Percentiles rank a stretch among this genome's conserved stretches.
Conservation (phyloP, 345 rosid genomes). For the Eucalyptus marginata region DNA sequence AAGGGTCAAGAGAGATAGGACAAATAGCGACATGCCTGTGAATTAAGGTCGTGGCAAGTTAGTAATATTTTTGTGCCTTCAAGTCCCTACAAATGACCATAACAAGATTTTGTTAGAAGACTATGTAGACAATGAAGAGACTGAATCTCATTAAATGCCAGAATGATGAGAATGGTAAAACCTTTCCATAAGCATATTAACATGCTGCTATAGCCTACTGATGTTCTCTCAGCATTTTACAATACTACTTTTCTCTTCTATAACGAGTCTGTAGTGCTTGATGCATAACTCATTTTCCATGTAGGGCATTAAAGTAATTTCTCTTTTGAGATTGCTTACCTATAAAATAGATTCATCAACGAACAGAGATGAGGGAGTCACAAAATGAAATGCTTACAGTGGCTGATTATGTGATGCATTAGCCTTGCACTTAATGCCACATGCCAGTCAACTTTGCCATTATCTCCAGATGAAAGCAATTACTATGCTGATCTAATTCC, state of each 20-base stretch:
- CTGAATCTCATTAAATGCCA: neutral
- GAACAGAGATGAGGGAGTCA: neutral
- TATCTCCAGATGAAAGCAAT: neutral
- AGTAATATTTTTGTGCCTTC: slow-evolving; percentile 53
- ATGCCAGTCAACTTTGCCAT: neutral
- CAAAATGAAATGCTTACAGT: neutral
- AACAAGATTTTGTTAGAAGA: neutral
- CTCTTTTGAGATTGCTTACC: neutral
- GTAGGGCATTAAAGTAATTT: neutral
- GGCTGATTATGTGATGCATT: neutral
- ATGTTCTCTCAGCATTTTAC: neutral
- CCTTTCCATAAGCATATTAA: neutral
- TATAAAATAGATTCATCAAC: neutral
- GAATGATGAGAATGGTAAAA: neutral
- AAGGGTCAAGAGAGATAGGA: neutral
- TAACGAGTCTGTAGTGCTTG: neutral
- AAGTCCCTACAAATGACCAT: slow-evolving; percentile 40
- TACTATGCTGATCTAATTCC: neutral
- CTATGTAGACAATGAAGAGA: neutral
- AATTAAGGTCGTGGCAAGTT: slow-evolving; percentile 54
- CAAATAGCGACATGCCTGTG: slow-evolving; percentile 28
- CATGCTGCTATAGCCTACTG: neutral
- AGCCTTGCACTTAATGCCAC: neutral
- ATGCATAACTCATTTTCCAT: neutral
- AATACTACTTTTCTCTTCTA: neutral